These are phyloP conservation scores for Ulota crispa DNA, from an alignment of 225 moss, liverwort and hornwort species.

Conservation along the genomic window DNA sequence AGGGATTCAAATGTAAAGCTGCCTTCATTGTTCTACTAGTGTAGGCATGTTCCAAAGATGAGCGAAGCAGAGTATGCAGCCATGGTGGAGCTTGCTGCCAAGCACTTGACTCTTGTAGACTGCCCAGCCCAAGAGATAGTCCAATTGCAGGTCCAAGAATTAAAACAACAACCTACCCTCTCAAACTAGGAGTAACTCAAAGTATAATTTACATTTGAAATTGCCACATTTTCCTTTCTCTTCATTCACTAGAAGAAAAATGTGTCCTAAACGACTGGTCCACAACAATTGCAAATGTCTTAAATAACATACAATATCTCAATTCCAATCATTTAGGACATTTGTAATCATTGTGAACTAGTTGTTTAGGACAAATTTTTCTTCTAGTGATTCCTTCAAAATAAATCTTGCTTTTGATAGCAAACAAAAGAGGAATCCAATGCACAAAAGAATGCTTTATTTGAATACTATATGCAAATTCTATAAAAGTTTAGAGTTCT, in stretches of 20 bases:
- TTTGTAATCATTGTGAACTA: too few relatives aligned
- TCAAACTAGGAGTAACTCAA: too few relatives aligned
- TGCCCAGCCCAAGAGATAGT: constrained; percentile 89
- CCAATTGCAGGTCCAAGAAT: constrained; percentile 71
- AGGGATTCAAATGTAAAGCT: constrained; percentile 21
- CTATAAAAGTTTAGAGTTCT: neutral
- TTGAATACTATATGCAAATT: neutral
- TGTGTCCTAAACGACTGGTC: too few relatives aligned
- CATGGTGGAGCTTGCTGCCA: constrained; percentile 50
- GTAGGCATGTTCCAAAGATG: constrained; percentile 47
- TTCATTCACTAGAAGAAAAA: too few relatives aligned
- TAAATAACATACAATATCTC: too few relatives aligned
- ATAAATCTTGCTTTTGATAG: neutral
- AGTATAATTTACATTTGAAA: neutral
- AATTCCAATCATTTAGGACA: too few relatives aligned
- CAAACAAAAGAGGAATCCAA: neutral
- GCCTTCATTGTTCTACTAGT: constrained; percentile 4
- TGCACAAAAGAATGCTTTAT: accelerated
- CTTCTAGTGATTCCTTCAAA: too few relatives aligned
- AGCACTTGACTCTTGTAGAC: constrained; percentile 68
- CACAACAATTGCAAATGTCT: too few relatives aligned
- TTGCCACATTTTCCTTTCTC: too few relatives aligned
- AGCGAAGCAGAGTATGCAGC: constrained; percentile 36
- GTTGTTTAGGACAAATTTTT: too few relatives aligned
- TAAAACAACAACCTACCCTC: neutral